Conservation (phyloP, 2,329 filamentous ascomycete genomes). For the Colletotrichum plurivorum region DNA sequence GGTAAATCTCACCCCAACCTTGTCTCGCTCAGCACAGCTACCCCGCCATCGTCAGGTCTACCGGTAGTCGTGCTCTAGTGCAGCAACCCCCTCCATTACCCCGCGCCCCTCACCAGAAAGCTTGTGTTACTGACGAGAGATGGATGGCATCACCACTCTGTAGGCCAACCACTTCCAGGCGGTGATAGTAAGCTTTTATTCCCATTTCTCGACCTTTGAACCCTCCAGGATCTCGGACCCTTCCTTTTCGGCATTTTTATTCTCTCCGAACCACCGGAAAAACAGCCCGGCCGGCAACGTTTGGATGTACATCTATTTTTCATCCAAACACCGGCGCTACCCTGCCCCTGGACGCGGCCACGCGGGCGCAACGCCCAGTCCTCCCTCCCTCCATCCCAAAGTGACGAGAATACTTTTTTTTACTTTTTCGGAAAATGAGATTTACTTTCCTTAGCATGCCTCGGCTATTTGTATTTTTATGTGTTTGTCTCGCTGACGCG, state of each 20-base stretch:
- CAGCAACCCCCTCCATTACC: constrained; percentile 7
- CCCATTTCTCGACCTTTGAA: not conserved
- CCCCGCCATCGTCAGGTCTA: constrained; percentile 29
- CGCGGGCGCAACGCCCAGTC: too few species aligned
- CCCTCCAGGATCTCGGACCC: not conserved
- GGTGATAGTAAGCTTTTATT: constrained; percentile 47
- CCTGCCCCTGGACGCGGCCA: too few species aligned
- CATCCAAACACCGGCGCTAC: too few species aligned
- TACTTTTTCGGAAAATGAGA: not conserved
- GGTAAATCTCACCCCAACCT: constrained; percentile 18
- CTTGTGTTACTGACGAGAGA: constrained; percentile 28
- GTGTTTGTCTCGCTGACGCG: not conserved
- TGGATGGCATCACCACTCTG: not conserved
- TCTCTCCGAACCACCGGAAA: too few species aligned
- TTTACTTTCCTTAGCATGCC: not conserved
- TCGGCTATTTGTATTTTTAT: too few species aligned
- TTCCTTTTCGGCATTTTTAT: not conserved
- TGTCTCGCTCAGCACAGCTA: constrained; percentile 10
- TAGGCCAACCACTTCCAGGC: constrained; percentile 39
- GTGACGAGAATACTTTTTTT: not conserved
- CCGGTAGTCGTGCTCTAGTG: not conserved
- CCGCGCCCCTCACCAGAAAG: constrained; percentile 21
- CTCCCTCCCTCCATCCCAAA: too few species aligned
- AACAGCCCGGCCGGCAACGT: too few species aligned
- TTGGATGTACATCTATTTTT: too few species aligned